Evolutionary conservation across 1,139 yeast genomes (phyloP), one percentile per base, ranked within the genome.

Genomic region (Kodamaea alishanica): DNA sequence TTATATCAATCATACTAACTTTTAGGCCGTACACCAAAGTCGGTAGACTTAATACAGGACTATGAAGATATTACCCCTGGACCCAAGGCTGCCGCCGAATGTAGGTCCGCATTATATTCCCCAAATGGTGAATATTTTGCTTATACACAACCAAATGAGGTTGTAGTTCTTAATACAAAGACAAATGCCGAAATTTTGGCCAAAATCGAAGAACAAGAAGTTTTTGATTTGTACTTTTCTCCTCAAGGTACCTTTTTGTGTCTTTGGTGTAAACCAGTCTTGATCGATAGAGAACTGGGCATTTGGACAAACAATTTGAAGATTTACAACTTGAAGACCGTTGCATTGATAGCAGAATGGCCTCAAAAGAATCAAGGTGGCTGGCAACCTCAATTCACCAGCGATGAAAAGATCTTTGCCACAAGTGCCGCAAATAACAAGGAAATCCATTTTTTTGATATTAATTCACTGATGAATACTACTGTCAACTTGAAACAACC

Each of bases 371-470:
- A 81, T 42, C 97, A 92, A 67, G 79, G 79, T 44, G 94, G 92
- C 25, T 90, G 98, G 96, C 81, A 80, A 55, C 85, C 95, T 26
- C 96, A 88, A 65, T 88, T 84, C 60, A 84, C 95, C 9, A 74
- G 75, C 44, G 94, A 88, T 59, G 92, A 88, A 66, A 71, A 75
- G 50, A 69, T 78, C 49, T 73, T 85, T 61, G 85, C 89, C 34
- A 77, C 82, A 55, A 67, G 81, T 51, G 73, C 76, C 41, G 68
- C 73, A 39, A 64, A 66, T 52, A 65, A 66, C 49, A 78, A 76
- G 51, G 87, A 84, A 58, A 72, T 88, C 41, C 94, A 87, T 58
- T 81, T 90, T 52, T 87, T 74, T 58, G 83, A 81, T 45, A 61
- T 79, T 40, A 62, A 55, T 28, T 50, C 58, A 30, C 73, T 75